Percentiles rank a stretch among this genome's conserved stretches.
Evolutionary conservation across 768 basidiomycete genomes (phyloP).

Genomic region (Amanita rubescens): DNA sequence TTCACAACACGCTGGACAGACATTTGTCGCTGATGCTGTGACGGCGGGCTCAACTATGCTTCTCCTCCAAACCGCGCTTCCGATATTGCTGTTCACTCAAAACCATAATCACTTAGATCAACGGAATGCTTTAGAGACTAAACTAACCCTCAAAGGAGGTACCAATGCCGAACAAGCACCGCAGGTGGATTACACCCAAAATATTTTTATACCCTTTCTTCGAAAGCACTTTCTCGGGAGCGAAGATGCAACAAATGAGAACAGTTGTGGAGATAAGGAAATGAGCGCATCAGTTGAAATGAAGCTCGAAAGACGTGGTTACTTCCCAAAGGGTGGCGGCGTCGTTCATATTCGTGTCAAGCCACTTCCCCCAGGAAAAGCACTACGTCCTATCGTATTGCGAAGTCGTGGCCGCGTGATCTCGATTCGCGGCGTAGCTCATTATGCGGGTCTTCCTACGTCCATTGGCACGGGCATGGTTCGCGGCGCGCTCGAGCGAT

Average conservation of each 20-base stretch:
- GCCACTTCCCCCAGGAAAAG: conserved; percentile 34
- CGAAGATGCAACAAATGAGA: conserved; percentile 15
- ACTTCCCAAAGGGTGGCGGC: conserved; percentile 71
- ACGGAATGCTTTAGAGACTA: conserved; percentile 24
- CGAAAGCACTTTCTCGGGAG: conserved; percentile 42
- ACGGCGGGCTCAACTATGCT: conserved; percentile 71
- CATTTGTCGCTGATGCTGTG: conserved; percentile 33
- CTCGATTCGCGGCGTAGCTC: conserved; percentile 49
- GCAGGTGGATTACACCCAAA: conserved; percentile 65
- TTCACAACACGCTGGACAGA: conserved; percentile 25
- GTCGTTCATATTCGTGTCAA: conserved; percentile 37
- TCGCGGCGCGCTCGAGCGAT: conserved; percentile 38
- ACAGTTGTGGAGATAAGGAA: neutral
- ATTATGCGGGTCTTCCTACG: conserved; percentile 58
- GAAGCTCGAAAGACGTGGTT: conserved; percentile 51
- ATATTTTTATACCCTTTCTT: conserved; percentile 65
- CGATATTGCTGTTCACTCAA: conserved; percentile 54
- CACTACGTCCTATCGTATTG: conserved; percentile 36
- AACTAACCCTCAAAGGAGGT: conserved; percentile 55
- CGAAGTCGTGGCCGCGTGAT: conserved; percentile 49
- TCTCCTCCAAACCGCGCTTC: conserved; percentile 64
- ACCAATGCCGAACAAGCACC: conserved; percentile 69
- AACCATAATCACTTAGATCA: conserved; percentile 8
- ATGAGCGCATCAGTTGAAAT: conserved; percentile 24
- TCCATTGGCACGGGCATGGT: conserved; percentile 50